phyloP scores from a whole-genome alignment of 306 rosid genomes.

The Medicago arabica region DNA sequence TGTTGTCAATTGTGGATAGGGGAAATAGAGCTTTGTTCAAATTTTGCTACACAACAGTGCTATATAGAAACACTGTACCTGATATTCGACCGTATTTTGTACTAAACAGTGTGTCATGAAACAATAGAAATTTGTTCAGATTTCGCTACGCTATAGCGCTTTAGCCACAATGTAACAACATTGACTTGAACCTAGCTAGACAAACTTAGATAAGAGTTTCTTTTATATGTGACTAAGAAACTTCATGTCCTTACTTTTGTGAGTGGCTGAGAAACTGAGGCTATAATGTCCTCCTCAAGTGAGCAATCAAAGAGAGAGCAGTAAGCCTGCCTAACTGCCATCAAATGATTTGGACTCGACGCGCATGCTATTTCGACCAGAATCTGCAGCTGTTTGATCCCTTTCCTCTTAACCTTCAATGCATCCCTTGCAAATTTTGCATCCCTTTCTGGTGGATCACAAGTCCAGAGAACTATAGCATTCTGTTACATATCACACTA shows the following conservation, averaged over 20 bases:
- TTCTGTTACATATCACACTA: conserved; percentile 56
- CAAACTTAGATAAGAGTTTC: conserved; percentile 14
- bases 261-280: conserved; percentile 62
- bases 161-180: background rate
- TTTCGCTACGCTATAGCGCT: no score
- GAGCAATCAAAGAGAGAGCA: conserved; percentile 73
- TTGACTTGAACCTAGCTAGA: background rate
- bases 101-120: no score
- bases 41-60: no score
- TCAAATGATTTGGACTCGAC: conserved; percentile 82
- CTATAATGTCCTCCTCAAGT: conserved; percentile 82
- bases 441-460: conserved; percentile 85
- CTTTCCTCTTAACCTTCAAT: conserved; percentile 54
- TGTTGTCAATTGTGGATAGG: no score
- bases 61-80: no score
- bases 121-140: no score
- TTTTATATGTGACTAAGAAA: conserved; percentile 15
- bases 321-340: conserved; percentile 82
- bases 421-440: conserved; percentile 71
- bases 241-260: conserved; percentile 61
- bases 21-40: no score
- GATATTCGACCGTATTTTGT: no score
- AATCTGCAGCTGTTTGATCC: conserved; percentile 59
- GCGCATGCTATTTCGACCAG: conserved; percentile 89
- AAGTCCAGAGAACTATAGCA: conserved; percentile 76